These are phyloP conservation scores for Coemansia pectinata DNA, from an alignment of 192 early-diverging fungal species.

Conservation along the genomic window DNA sequence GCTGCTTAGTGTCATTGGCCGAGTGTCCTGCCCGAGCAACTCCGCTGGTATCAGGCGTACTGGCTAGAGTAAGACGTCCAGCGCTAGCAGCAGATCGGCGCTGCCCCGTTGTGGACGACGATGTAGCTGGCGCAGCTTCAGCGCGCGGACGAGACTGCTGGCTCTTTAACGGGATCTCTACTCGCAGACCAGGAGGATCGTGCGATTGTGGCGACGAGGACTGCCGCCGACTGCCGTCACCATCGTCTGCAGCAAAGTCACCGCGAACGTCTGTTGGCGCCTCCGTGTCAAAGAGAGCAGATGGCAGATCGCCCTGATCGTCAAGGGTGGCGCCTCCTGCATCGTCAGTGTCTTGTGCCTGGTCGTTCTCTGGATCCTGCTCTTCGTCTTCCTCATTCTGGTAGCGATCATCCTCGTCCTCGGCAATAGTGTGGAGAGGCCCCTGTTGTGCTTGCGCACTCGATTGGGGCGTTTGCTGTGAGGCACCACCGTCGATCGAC, in stretches of 20 bases:
- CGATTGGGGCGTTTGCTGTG: conserved; percentile 18
- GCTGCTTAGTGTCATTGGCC: conserved; percentile 3
- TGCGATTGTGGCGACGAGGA: conserved; percentile 14
- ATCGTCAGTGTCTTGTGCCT: conserved; percentile 4
- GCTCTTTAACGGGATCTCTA: conserved; percentile 32
- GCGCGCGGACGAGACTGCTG: conserved; percentile 13
- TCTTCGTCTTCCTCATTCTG: conserved; percentile 14
- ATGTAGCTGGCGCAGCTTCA: conserved; percentile 1
- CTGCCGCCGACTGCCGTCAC: not conserved
- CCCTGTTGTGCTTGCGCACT: conserved; percentile 8
- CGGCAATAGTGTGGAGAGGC: conserved; percentile 44
- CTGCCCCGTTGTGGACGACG: not conserved
- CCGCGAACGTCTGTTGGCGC: not conserved
- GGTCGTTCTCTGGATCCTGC: conserved; percentile 7
- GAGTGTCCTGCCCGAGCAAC: conserved; percentile 1
- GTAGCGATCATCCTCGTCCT: conserved; percentile 35
- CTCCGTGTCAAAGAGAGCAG: not conserved
- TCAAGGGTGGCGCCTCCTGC: not conserved
- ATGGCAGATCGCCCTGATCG: conserved; percentile 1
- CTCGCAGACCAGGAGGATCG: conserved; percentile 27
- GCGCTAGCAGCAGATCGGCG: conserved; percentile 14
- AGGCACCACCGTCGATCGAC: conserved; percentile 22
- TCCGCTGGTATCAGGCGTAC: conserved; percentile 20
- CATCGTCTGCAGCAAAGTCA: not conserved
- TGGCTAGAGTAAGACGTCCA: conserved; percentile 17